These are phyloP conservation scores for Canavalia gladiata DNA, from an alignment of 306 rosid genomes.

Conservation along the genomic window DNA sequence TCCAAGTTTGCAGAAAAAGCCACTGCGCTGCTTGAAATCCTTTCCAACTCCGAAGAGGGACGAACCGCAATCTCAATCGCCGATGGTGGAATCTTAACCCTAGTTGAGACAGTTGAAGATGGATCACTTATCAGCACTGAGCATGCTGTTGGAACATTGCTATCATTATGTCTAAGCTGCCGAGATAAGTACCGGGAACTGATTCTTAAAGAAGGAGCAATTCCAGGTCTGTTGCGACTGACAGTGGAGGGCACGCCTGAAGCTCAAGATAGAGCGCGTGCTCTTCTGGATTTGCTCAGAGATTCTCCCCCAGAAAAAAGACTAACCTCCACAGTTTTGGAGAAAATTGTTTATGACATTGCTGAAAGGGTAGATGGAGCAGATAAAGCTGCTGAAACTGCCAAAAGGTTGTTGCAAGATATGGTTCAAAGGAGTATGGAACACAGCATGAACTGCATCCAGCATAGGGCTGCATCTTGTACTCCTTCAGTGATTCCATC, in stretches of 20 bases:
- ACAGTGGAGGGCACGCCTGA: conserved; percentile 85
- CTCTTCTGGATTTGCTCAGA: conserved; percentile 83
- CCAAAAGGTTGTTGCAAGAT: conserved; percentile 73
- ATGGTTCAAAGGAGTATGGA: conserved; percentile 87
- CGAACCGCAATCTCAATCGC: conserved; percentile 66
- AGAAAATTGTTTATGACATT: conserved; percentile 81
- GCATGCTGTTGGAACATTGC: conserved; percentile 83
- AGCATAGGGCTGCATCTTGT: conserved; percentile 64
- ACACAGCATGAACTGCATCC: conserved; percentile 67
- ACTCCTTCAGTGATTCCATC: conserved; percentile 61
- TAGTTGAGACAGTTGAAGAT: conserved; percentile 90
- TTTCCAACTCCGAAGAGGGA: conserved; percentile 78
- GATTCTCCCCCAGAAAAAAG: conserved; percentile 76
- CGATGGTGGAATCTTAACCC: conserved; percentile 76
- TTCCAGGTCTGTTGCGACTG: conserved; percentile 84
- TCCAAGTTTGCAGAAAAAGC: conserved; percentile 93
- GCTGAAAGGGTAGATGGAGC: conserved; percentile 80
- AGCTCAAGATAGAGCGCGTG: conserved; percentile 76
- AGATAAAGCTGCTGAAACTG: conserved; percentile 87
- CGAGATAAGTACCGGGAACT: conserved; percentile 83
- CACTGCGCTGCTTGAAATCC: conserved; percentile 77
- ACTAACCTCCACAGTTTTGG: conserved; percentile 69
- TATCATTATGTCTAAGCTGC: conserved; percentile 73
- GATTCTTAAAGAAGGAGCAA: conserved; percentile 89
- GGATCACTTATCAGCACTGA: conserved; percentile 87